These are phyloP conservation scores for Botryosphaeria dothidea DNA, from an alignment of 2,329 filamentous ascomycete genomes.

Conservation along the genomic window DNA sequence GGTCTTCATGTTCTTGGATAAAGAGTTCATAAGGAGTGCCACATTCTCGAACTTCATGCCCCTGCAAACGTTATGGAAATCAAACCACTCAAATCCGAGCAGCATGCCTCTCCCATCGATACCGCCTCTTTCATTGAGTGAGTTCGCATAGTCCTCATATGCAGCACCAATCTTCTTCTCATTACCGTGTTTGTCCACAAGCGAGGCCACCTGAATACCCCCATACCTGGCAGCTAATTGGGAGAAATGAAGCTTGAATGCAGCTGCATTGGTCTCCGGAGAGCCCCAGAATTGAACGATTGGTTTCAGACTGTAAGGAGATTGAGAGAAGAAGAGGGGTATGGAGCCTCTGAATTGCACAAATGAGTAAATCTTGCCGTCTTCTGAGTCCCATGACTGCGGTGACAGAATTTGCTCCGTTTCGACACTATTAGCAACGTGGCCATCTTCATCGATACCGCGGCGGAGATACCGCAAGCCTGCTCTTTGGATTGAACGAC, in stretches of 20 bases:
- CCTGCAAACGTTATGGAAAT: slow-evolving; percentile 88
- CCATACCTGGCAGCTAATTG: slow-evolving; percentile 71
- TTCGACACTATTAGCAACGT: slow-evolving; percentile 87
- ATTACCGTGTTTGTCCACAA: slow-evolving; percentile 85
- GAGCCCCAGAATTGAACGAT: slow-evolving; percentile 81
- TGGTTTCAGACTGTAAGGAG: slow-evolving; percentile 90
- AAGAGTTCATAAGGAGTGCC: slow-evolving; percentile 69
- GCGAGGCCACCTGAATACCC: slow-evolving; percentile 72
- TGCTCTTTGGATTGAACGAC: slow-evolving; percentile 80
- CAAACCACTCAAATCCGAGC: slow-evolving; percentile 89
- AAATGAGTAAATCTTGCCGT: slow-evolving; percentile 72
- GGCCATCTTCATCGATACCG: slow-evolving; percentile 86
- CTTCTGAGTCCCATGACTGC: slow-evolving; percentile 61
- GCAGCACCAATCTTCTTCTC: slow-evolving; percentile 77
- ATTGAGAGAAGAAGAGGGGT: slow-evolving; percentile 92
- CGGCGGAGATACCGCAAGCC: slow-evolving; percentile 87
- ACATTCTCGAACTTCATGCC: slow-evolving; percentile 99
- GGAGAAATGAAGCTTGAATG: slow-evolving; percentile 78
- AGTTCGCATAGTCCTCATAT: slow-evolving; percentile 69
- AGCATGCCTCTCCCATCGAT: slow-evolving; percentile 48
- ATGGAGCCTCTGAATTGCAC: slow-evolving; percentile 88
- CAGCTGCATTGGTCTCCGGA: slow-evolving; percentile 71
- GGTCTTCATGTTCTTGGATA: slow-evolving; percentile 67
- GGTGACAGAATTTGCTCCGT: slow-evolving; percentile 90
- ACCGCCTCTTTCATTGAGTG: slow-evolving; percentile 62